Conservation (phyloP, 2,329 filamentous ascomycete genomes). For the Colletotrichum sp. region DNA sequence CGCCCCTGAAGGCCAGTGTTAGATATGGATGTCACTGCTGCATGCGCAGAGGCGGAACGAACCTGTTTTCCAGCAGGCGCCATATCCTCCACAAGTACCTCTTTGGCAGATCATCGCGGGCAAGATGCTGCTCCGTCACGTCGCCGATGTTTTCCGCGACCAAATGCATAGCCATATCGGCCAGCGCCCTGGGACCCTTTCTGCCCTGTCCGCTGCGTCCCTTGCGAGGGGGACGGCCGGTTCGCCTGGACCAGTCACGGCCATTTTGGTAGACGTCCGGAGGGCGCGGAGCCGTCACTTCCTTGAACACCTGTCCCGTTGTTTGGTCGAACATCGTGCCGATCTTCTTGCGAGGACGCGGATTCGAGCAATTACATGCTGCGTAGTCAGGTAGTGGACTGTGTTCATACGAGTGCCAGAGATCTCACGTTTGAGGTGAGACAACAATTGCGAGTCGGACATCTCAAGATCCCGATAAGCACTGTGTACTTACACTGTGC, state of each 20-base stretch:
- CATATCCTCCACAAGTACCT: conserved; percentile 41
- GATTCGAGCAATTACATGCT: background rate
- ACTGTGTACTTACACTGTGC: background rate
- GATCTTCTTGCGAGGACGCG: background rate
- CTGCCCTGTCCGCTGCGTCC: conserved; percentile 23
- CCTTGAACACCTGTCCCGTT: conserved; percentile 39
- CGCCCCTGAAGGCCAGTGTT: conserved; percentile 28
- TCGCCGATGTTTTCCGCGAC: conserved; percentile 40
- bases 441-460: background rate
- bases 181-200: conserved; percentile 39
- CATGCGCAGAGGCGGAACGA: conserved; percentile 15
- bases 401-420: background rate
- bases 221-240: conserved; percentile 27
- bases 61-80: conserved; percentile 44
- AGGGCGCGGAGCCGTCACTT: conserved; percentile 37
- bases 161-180: conserved; percentile 42
- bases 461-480: background rate
- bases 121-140: conserved; percentile 34
- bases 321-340: conserved; percentile 34
- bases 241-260: conserved; percentile 39
- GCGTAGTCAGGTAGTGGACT: background rate
- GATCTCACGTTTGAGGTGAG: background rate
- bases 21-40: background rate
- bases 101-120: conserved; percentile 33
- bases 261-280: conserved; percentile 23